phyloP scores from a whole-genome alignment of 306 rosid genomes.

The Medicago arabica region DNA sequence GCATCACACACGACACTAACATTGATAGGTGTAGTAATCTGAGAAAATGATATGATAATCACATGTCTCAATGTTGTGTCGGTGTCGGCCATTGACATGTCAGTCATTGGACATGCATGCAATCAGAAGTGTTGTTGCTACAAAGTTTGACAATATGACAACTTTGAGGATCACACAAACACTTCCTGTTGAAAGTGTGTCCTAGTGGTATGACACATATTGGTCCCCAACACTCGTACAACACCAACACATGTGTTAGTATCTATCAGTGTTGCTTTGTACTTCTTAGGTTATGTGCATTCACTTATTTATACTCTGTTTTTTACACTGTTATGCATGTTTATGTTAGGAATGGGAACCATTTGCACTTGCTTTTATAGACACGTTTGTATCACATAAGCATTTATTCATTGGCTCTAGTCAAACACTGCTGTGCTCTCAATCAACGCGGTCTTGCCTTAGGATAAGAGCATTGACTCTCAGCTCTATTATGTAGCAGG shows the following conservation, averaged over 20 bases:
- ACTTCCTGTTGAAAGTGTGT: no score
- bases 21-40: no score
- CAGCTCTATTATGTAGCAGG: neutral
- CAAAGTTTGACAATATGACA: no score
- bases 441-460: neutral
- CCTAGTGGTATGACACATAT: no score
- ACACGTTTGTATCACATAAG: slow-evolving; percentile 8
- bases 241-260: neutral
- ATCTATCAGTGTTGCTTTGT: neutral
- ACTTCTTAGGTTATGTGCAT: neutral
- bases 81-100: no score
- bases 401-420: slow-evolving; percentile 9
- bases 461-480: neutral
- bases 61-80: neutral
- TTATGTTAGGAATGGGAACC: slow-evolving; percentile 21
- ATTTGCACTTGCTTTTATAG: slow-evolving; percentile 8
- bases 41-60: no score
- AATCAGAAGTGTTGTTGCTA: neutral
- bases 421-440: neutral
- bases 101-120: neutral
- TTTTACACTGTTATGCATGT: neutral
- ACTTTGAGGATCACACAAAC: no score
- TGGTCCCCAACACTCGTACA: neutral
- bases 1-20: no score
- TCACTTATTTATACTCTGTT: neutral